Conservation (phyloP, 345 rosid genomes). For the Barbarea vulgaris region DNA sequence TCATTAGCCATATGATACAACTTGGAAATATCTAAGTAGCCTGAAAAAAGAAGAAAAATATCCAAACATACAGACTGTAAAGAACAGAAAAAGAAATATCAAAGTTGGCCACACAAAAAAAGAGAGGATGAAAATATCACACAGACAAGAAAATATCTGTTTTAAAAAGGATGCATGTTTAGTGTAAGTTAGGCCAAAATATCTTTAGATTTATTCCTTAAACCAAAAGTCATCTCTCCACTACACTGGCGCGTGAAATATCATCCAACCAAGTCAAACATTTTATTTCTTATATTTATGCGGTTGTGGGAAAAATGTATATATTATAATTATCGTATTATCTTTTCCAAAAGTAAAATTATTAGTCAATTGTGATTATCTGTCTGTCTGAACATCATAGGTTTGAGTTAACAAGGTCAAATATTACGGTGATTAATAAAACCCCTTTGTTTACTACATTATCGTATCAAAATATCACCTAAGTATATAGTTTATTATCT, state of each 20-base stretch:
- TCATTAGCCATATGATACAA: constrained; percentile 1
- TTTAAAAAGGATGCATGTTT: constrained; percentile 21
- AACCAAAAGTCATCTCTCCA: constrained; percentile 10
- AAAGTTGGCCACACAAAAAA: constrained; percentile 37
- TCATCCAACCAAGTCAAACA: not conserved
- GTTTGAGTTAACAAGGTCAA: not conserved
- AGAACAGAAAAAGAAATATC: constrained; percentile 10
- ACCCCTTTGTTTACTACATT: too few relatives aligned
- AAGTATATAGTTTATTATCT: too few relatives aligned
- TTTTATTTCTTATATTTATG: not conserved
- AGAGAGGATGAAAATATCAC: constrained; percentile 19
- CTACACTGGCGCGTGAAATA: constrained; percentile 10
- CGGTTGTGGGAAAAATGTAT: not conserved
- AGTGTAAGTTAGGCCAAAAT: constrained; percentile 30
- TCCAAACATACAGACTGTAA: constrained; percentile 13
- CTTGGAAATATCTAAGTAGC: constrained; percentile 24
- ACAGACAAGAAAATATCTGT: constrained; percentile 32
- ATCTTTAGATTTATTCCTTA: constrained; percentile 35
- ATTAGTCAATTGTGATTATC: not conserved
- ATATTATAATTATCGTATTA: too few relatives aligned
- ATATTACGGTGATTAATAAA: too few relatives aligned
- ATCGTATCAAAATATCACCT: too few relatives aligned
- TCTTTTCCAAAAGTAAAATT: not conserved
- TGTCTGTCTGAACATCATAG: not conserved
- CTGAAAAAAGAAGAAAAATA: constrained; percentile 18